Evolutionary conservation across 1,139 yeast species (phyloP), one percentile per base, ranked within the genome.

Genomic region (Lodderomyces pseudojiufengensis): DNA sequence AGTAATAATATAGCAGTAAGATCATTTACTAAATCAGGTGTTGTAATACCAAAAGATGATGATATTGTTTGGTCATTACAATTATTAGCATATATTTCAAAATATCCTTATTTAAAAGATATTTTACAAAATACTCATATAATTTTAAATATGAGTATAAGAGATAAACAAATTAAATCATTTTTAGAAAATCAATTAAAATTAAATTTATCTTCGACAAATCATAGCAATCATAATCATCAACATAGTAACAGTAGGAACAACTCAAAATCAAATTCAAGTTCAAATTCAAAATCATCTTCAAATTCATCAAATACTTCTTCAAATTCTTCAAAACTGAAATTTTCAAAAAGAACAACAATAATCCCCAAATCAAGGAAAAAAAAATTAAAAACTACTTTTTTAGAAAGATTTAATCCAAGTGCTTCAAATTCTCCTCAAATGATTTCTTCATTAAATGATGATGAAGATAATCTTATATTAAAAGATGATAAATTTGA

Each of bases 11-110:
- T 59, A 24, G 65, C 72, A 0, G 90, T 88, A 5, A 68, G 95
- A 42, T 70, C 67, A 34, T 85, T 86, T 52, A 71, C 80, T 23
- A 76, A 81, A 39, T 65, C 73, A 2, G 95, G 95, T 2, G 80
- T 82, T 16, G 74, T 88, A 12, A 75, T 87, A 9, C 96, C 97
- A 1, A 75, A 87, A 42, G 95, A 86, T 45, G 97, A 90, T 54
- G 98, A 92, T 55, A 85, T 92, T 21, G 80, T 87, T 24, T 88
- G 97, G 96, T 84, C 95, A 5, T 68, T 92, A 37, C 97, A 92
- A 59, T 70, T 92, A 24, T 62, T 92, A 38, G 97, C 97, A 13
- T 92, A 88, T 57, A 85, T 90, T 33, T 87, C 97, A 8, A 92
- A 92, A 57, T 90, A 90, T 54, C 84, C 97, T 1, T 74, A 80